Evolutionary conservation across 495 filamentous ascomycete genomes (phyloP), one percentile per base, ranked within the genome.

Genomic region (Hypomontagnella monticulosa): DNA sequence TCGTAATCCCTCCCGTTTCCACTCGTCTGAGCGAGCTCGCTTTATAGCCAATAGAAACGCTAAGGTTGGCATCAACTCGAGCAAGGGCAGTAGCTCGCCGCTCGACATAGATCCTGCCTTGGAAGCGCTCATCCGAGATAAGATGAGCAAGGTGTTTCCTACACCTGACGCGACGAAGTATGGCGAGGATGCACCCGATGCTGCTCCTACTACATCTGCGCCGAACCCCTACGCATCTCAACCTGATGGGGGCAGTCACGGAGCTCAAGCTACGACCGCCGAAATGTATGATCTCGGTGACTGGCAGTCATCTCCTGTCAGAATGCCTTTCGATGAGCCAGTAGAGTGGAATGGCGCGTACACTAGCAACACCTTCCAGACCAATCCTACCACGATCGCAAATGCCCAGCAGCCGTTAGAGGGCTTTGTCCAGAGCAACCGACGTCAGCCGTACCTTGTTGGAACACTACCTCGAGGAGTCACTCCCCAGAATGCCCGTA

Each of bases 381-480:
- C 30, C 9, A 57, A 67, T 10, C 61, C 57, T n/a, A 41, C 71
- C 4, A 57, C 71, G 12, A 71, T 56, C 20, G 67, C 68, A 20
- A 70, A 64, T 8, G 72, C 72, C 4, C 57, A 74, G 37, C 69
- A 72, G 4, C 57, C 73, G 0, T 53, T 36, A 10, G 18, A 40
- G n/a, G 41, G 9, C 30, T 32, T 48, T 9, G 49, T 32, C 30
- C 48, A 44, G 32, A 52, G 37, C 12, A 34, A 41, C 41, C 18
- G 38, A 5, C 19, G 67, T 9, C 63, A 73, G 14, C 81, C 81
- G 15, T 82, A 83, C 40, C 77, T 83, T 15, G 67, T 80, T 12
- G 81, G 81, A 52, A 71, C 67, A 0, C 73, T 78, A 32, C 81
- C 79, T 19, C 72, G 67, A 50, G 78, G 78, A 7, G 46, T 72